Percentiles rank a stretch among this genome's conserved stretches.
Evolutionary conservation across 2,329 filamentous ascomycete species (phyloP).

Genomic region (Verticillium zaregamsianum): DNA sequence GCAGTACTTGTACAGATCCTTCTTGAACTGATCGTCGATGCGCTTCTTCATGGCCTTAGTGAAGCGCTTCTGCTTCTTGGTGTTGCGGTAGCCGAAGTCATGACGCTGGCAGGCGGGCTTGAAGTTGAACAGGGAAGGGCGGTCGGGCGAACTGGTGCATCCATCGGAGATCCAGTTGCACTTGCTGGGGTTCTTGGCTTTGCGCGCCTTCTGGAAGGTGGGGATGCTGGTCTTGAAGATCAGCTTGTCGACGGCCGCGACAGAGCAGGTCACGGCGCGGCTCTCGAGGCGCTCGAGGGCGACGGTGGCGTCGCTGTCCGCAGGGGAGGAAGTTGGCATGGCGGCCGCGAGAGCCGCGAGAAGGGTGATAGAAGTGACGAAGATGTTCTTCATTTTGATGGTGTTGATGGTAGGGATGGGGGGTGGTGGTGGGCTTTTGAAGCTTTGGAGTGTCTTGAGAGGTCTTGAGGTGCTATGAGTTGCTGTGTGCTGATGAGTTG

Average conservation of each 20-base stretch:
- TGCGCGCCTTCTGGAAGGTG: conserved; percentile 7
- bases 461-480: background rate
- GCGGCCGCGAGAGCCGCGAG: background rate
- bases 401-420: background rate
- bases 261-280: background rate
- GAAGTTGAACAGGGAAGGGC: background rate
- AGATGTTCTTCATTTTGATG: conserved; percentile 2
- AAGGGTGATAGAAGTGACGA: background rate
- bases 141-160: conserved; percentile 12
- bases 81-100: conserved; percentile 21
- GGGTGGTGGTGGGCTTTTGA: background rate
- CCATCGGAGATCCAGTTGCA: conserved; percentile 19
- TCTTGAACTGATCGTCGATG: conserved; percentile 37
- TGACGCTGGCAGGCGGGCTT: conserved; percentile 16
- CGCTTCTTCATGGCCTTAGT: conserved; percentile 23
- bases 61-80: conserved; percentile 32
- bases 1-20: conserved; percentile 20
- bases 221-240: conserved; percentile 6
- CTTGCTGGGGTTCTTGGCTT: conserved; percentile 19
- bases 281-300: background rate
- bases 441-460: background rate
- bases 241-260: conserved; percentile 1
- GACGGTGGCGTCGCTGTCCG: background rate
- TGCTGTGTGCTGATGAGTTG: background rate
- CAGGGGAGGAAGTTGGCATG: background rate